Conservation (phyloP, 2,329 filamentous ascomycete genomes). For the Colletotrichum sojae region DNA sequence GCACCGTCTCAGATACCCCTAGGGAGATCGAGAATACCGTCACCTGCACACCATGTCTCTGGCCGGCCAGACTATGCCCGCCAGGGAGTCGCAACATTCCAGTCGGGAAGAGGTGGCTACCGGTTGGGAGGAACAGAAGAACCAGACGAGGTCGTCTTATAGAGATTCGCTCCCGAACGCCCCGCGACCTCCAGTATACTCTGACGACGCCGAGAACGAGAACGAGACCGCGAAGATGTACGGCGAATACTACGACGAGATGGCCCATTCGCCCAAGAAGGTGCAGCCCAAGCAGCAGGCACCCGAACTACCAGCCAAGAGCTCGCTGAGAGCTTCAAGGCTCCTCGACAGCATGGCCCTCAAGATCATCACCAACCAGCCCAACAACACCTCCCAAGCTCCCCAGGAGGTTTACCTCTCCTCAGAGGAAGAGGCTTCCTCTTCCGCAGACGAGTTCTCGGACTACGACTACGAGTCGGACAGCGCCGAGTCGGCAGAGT, state of each 20-base stretch:
- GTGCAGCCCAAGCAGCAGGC: conserved; percentile 43
- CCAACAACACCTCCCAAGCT: conserved; percentile 51
- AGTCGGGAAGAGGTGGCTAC: conserved; percentile 21
- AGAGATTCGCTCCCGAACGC: conserved; percentile 41
- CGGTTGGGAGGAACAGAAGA: conserved; percentile 8
- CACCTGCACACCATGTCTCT: conserved; percentile 41
- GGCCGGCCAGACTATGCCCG: conserved; percentile 40
- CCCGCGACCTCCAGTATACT: conserved; percentile 35
- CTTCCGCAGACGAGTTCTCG: conserved; percentile 72
- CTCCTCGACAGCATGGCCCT: conserved; percentile 55
- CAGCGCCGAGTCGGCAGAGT: conserved; percentile 50
- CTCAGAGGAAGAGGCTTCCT: conserved; percentile 76
- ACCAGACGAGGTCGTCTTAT: conserved; percentile 37
- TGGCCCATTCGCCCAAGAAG: conserved; percentile 40
- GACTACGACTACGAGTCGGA: conserved; percentile 63
- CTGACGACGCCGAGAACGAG: conserved; percentile 42
- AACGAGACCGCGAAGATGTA: conserved; percentile 42
- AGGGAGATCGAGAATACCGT: conserved; percentile 32
- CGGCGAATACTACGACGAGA: conserved; percentile 43
- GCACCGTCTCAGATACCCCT: conserved; percentile 36
- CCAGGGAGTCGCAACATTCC: conserved; percentile 41
- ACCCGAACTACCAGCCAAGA: conserved; percentile 66
- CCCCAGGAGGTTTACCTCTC: conserved; percentile 75
- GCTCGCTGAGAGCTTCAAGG: conserved; percentile 63
- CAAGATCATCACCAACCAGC: conserved; percentile 49